Percentiles rank a stretch among this genome's conserved stretches.
These are phyloP conservation scores for Linum usitatissimum DNA, from an alignment of 345 rosid genomes.

Conservation along the genomic window DNA sequence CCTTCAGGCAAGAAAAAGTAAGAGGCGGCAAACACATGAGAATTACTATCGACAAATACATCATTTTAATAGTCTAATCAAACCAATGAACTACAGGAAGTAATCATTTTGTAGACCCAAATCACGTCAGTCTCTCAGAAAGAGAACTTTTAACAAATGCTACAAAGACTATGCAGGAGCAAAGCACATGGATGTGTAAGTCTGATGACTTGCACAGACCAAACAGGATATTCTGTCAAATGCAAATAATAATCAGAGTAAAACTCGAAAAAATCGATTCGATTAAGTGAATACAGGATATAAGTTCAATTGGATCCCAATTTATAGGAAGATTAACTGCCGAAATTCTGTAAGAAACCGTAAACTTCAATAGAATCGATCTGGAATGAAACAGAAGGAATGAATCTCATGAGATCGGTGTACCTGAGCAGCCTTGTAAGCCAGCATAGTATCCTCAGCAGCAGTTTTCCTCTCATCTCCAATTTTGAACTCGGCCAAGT, in stretches of 20 bases:
- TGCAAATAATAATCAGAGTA: no score
- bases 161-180: no score
- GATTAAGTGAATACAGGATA: no score
- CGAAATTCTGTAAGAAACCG: no score
- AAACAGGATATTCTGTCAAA: not conserved
- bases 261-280: no score
- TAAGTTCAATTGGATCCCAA: not conserved
- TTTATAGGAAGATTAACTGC: not conserved
- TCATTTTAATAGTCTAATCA: not conserved
- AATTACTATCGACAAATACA: not conserved
- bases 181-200: not conserved
- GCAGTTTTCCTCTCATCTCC: conserved; percentile 3
- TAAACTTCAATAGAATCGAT: not conserved
- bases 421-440: conserved; percentile 7
- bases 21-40: not conserved
- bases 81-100: not conserved
- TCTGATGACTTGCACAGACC: not conserved
- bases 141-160: no score
- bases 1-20: conserved; percentile 1
- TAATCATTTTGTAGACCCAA: not conserved
- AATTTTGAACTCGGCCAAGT: not conserved
- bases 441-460: conserved; percentile 6
- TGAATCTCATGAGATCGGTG: not conserved
- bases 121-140: not conserved
- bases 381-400: not conserved